Conservation (phyloP, 1,139 yeast species). For the Blastobotrys elegans region DNA sequence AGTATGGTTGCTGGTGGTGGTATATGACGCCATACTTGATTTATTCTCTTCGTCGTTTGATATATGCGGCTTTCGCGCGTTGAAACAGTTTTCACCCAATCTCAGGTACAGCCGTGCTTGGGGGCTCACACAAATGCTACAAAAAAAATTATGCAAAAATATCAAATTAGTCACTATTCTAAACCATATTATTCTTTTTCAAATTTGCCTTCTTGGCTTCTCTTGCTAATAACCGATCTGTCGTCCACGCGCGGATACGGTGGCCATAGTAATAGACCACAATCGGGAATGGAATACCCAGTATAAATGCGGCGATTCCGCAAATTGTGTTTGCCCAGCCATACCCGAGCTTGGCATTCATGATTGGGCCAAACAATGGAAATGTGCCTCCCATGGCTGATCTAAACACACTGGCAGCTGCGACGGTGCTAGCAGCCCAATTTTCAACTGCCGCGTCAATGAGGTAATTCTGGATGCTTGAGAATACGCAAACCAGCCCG, state of each 20-base stretch:
- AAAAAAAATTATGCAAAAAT: neutral
- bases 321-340: constrained; percentile 68
- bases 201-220: neutral
- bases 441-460: constrained; percentile 49
- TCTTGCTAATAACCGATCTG: neutral
- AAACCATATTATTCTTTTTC: neutral
- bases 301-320: constrained; percentile 48
- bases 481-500: constrained; percentile 55
- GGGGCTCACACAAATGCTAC: neutral
- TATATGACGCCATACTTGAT: too few relatives aligned
- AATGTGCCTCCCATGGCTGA: constrained; percentile 54
- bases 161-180: neutral
- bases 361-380: constrained; percentile 33
- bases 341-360: constrained; percentile 40
- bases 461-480: constrained; percentile 53
- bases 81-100: too few relatives aligned
- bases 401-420: constrained; percentile 59
- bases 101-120: too few relatives aligned
- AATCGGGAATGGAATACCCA: constrained; percentile 62
- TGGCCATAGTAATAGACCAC: constrained; percentile 55
- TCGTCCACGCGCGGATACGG: constrained; percentile 52
- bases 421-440: constrained; percentile 53
- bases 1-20: too few relatives aligned
- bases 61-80: too few relatives aligned
- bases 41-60: too few relatives aligned